Evolutionary conservation across 2,329 filamentous ascomycete species (phyloP).

Genomic region (Fusarium mangiferae): DNA sequence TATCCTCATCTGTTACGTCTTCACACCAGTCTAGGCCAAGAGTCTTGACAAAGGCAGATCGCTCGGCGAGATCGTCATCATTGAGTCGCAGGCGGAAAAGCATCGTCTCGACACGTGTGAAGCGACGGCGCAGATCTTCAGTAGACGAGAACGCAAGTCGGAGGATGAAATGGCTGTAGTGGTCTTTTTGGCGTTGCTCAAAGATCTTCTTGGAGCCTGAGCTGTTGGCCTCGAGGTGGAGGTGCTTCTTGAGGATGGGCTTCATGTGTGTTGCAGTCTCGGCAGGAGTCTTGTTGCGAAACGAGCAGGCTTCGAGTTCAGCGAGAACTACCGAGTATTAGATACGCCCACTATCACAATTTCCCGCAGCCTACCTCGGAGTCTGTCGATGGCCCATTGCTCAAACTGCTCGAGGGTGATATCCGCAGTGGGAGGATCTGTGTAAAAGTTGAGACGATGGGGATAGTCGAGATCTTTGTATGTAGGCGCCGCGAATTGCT

Average conservation of each 20-base stretch:
- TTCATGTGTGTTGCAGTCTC: conserved; percentile 89
- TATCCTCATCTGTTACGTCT: conserved; percentile 81
- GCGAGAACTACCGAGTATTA: conserved; percentile 71
- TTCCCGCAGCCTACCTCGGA: conserved; percentile 70
- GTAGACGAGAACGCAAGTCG: conserved; percentile 92
- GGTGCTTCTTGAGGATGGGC: conserved; percentile 85
- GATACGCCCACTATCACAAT: not conserved
- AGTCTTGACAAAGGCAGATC: conserved; percentile 78
- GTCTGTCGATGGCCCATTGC: conserved; percentile 95
- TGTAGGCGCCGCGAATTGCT: conserved; percentile 81
- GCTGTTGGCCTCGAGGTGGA: conserved; percentile 81
- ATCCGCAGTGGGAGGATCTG: conserved; percentile 86
- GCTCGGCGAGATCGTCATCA: conserved; percentile 78
- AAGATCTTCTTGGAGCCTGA: conserved; percentile 69
- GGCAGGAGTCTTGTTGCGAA: conserved; percentile 85
- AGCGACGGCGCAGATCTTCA: conserved; percentile 88
- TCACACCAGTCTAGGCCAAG: conserved; percentile 94
- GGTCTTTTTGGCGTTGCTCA: conserved; percentile 88
- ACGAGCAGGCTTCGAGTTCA: conserved; percentile 92
- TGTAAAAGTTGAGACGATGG: conserved; percentile 92
- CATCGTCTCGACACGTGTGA: conserved; percentile 86
- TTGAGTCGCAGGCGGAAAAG: conserved; percentile 86
- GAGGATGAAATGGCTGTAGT: conserved; percentile 98
- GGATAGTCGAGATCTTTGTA: conserved; percentile 85
- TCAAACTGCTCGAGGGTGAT: conserved; percentile 98